Evolutionary conservation across 2,329 filamentous ascomycete species (phyloP).

Genomic region (Esteya vermicola): DNA sequence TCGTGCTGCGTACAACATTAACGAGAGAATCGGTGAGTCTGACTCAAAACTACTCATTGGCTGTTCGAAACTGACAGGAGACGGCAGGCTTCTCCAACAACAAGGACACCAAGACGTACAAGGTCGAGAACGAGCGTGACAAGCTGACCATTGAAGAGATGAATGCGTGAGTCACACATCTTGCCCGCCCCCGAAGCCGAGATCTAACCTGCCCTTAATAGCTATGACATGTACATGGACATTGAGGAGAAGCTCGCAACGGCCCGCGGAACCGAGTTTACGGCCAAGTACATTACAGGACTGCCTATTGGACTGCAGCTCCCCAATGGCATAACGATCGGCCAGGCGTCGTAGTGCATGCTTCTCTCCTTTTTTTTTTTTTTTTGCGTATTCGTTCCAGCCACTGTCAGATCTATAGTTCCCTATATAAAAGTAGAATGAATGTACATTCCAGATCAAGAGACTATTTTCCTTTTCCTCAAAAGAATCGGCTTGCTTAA

Average conservation of each 20-base stretch:
- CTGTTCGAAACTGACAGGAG: background rate
- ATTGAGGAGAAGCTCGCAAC: slow-evolving; percentile 31
- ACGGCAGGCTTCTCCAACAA: slow-evolving; percentile 45
- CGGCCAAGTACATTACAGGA: slow-evolving; percentile 24
- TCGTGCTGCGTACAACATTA: slow-evolving; percentile 46
- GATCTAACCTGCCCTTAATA: slow-evolving; percentile 11
- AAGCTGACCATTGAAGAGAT: slow-evolving; percentile 57
- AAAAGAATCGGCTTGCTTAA: too few species aligned
- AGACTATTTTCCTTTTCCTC: too few species aligned
- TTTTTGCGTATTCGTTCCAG: too few species aligned
- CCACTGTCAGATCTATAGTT: too few species aligned
- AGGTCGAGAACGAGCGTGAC: slow-evolving; percentile 44
- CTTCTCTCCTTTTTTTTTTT: too few species aligned
- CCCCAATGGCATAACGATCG: slow-evolving; percentile 28
- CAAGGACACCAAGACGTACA: slow-evolving; percentile 39
- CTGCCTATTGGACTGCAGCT: slow-evolving; percentile 32
- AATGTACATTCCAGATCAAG: too few species aligned
- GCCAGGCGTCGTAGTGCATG: too few species aligned
- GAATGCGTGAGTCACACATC: slow-evolving; percentile 36
- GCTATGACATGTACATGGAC: slow-evolving; percentile 45
- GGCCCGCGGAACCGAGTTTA: slow-evolving; percentile 20
- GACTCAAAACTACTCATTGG: background rate
- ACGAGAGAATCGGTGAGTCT: slow-evolving; percentile 42
- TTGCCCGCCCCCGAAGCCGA: background rate
- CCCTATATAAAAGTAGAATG: too few species aligned